Conservation (phyloP, 768 basidiomycete species). For the Trametes maxima region DNA sequence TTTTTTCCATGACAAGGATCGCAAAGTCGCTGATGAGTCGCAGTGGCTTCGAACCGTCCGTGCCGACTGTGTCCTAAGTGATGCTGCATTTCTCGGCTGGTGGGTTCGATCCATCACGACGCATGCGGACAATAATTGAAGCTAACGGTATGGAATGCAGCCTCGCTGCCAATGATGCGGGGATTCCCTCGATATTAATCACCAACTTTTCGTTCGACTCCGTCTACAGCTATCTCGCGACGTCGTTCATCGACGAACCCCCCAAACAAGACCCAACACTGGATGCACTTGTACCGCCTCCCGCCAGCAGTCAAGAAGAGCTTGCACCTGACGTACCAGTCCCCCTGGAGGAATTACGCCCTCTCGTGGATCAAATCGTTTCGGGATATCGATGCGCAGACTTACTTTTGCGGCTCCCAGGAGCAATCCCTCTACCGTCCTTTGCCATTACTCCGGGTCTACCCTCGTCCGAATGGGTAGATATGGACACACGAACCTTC, state of each 20-base stretch:
- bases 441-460: constrained; percentile 55
- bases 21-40: constrained; percentile 54
- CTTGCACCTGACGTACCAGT: constrained; percentile 58
- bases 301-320: constrained; percentile 17
- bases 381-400: constrained; percentile 72
- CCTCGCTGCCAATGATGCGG: constrained; percentile 62
- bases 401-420: constrained; percentile 69
- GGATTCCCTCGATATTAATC: constrained; percentile 70
- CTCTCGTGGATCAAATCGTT: constrained; percentile 65
- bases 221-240: constrained; percentile 76
- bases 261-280: constrained; percentile 5
- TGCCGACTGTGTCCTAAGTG: constrained; percentile 68
- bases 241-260: constrained; percentile 48
- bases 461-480: constrained; percentile 68
- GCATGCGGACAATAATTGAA: background rate
- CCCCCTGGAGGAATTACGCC: constrained; percentile 47
- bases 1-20: constrained; percentile 60
- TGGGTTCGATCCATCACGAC: constrained; percentile 34
- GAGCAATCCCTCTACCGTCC: constrained; percentile 76
- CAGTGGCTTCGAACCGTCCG: constrained; percentile 55
- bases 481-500: constrained; percentile 49
- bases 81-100: constrained; percentile 81
- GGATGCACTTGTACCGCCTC: background rate
- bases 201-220: constrained; percentile 89
- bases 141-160: constrained; percentile 35